Base-by-base conservation (phyloP, 169 alveolate species). In the Eimeria necatrix region DNA sequence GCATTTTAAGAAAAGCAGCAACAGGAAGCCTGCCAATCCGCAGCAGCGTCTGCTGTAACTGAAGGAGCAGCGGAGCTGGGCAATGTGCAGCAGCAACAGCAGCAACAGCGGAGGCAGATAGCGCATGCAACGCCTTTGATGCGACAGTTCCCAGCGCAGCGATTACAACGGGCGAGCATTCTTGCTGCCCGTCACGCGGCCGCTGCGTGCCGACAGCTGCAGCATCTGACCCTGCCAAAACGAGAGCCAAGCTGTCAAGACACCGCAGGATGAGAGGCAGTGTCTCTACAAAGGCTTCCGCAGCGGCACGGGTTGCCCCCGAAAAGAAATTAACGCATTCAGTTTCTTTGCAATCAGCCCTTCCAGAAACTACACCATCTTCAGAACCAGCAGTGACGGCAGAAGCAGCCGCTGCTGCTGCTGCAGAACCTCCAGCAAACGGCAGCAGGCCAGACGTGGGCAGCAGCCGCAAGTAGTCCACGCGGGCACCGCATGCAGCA, bases 61-160 rank as follows among this genome's bases (percentile, higher is more conserved):
- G 90, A 70, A 81, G 73, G 49, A 81, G 90, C 74, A 81, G 53
- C 49, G 90, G 24, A 8, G 90, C 90, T 24, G 90, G 90, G 74
- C 90, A 81, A 51, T 81, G 90, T 52, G 90, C 90, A 51, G 90
- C 90, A 6, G 90, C 90, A 22, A 81, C 90, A 52, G 90, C 90
- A 53, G 90, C 70, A 53, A 61, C 70, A 53, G 41, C 53, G 18
- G 53, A 22, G 53, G 41, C 59, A 10, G 90, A 20, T 6, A 81
- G 41, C 10, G 73, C 60, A 53, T 81, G 73, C 53, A 81, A 52
- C 22, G 90, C 90, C 59, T 24, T 81, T 3, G 90, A 81, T 0
- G 56, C 73, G n/a, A 81, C 73, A 14, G 53, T 9, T 9, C 73
- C 90, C 24, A 81, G 60, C 46, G 73, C 73, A 10, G 74, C 90